Base-by-base conservation (phyloP, 306 rosid species). In the Echinosophora koreensis region DNA sequence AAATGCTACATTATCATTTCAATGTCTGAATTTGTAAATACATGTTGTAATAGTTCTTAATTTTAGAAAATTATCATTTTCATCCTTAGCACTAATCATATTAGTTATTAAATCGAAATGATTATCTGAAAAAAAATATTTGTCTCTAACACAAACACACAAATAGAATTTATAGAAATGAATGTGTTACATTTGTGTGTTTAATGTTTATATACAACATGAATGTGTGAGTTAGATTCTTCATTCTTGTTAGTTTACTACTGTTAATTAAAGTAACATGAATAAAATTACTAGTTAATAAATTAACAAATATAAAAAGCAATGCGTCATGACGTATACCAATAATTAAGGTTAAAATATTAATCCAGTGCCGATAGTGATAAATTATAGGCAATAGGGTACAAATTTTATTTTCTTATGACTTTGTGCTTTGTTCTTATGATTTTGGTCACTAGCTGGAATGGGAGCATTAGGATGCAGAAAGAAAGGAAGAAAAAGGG, bases 401-500 rank as follows among this genome's bases (percentile, higher is more conserved):
- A 37, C 38, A 56, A 11, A 42, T 58, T 35, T 37, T 60, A n/a
- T 12, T 13, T 73, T 35, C 54, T 10, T 35, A 2, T 17, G 63
- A 50, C 18, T 34, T 62, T 63, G 63, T 76, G 54, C 11, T 37
- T 50, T 50, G 0, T 2, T 51, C 2, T 17, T 6, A 8, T 67
- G 59, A 17, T 76, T 76, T 52, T 51, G 66, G 62, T 2, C 17
- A 71, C 74, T 61, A 60, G 85, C 81, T 77, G 85, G 83, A 66
- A 44, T 0, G 13, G 49, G 70, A 28, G 54, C 28, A 62, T 72
- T 54, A 67, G 51, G 59, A 75, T 65, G 61, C 34, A 41, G 22
- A 22, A 22, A 22, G 1, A 22, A 22, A 22, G 22, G 68, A 74
- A 67, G 69, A 74, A 62, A 58, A 51, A 27, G 15, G 52, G 65